Percentiles rank a stretch among this genome's conserved stretches.
These are phyloP conservation scores for Xylaria sp. DNA, from an alignment of 2,329 filamentous ascomycete species.

Conservation along the genomic window DNA sequence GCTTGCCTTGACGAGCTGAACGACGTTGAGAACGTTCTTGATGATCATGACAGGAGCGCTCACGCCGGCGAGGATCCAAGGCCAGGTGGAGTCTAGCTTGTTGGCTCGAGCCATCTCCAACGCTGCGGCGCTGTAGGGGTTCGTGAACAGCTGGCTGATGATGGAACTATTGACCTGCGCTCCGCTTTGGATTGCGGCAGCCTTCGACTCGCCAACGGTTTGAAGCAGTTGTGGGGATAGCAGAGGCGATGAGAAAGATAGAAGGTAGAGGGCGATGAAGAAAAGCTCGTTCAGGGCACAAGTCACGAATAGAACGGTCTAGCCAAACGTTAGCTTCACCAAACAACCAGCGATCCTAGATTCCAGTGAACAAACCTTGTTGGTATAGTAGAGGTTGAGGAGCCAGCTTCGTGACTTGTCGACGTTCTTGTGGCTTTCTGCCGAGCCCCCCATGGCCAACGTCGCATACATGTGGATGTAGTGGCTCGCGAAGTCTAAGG, in stretches of 20 bases:
- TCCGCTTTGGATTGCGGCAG: slow-evolving; percentile 69
- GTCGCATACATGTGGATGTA: slow-evolving; percentile 99
- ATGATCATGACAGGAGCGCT: slow-evolving; percentile 87
- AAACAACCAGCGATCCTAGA: neutral
- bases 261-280: slow-evolving; percentile 97
- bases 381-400: slow-evolving; percentile 95
- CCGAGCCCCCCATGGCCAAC: slow-evolving; percentile 83
- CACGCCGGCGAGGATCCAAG: slow-evolving; percentile 79
- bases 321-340: slow-evolving; percentile 36
- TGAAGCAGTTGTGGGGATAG: slow-evolving; percentile 86
- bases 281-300: slow-evolving; percentile 94
- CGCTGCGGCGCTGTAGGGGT: slow-evolving; percentile 90
- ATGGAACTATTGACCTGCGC: slow-evolving; percentile 76
- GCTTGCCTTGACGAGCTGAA: slow-evolving; percentile 94
- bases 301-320: slow-evolving; percentile 91
- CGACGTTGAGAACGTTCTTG: slow-evolving; percentile 94
- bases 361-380: slow-evolving; percentile 75
- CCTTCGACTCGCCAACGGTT: slow-evolving; percentile 65
- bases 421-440: slow-evolving; percentile 91
- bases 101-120: slow-evolving; percentile 93
- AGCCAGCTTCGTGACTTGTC: slow-evolving; percentile 89
- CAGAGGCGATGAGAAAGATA: slow-evolving; percentile 92
- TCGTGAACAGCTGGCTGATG: slow-evolving; percentile 81
- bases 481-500: slow-evolving; percentile 92
- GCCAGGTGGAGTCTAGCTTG: slow-evolving; percentile 80